Evolutionary conservation across 2,329 filamentous ascomycete species (phyloP), one percentile per base, ranked within the genome.

Genomic region (Cadophora sp.): DNA sequence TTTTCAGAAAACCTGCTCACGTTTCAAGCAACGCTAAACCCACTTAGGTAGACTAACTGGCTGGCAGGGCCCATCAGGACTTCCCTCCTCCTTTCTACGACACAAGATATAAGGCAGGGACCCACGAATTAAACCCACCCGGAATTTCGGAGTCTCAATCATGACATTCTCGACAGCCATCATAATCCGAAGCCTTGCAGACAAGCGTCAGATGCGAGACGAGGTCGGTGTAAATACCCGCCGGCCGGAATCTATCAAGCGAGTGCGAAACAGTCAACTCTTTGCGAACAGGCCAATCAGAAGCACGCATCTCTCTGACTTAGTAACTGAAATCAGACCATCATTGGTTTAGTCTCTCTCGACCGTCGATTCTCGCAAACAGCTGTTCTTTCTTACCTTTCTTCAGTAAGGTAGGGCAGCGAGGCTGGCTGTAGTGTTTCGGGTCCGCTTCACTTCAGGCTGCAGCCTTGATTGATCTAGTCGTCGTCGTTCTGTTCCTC

Each of bases 261-360:
- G 62, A 64, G 24, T 64, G 62, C 62, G 62, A 64, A 20, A 48
- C 9, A 48, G n/a, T 4, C 27, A 30, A 30, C 27, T n/a, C 4
- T 20, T 48, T 8, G 27, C 51, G 48, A 63, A 4, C 41, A 41
- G 20, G 11, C 50, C 27, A 53, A 64, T 58, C 33, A 43, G n/a
- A 43, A 24, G 33, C 20, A 1, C 30, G 8, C n/a, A 20, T 20
- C 20, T 3, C 53, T 2, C 24, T 22, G n/a, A 16, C 9, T 20
- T 48, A 58, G 9, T 58, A 16, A 14, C 33, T 58, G 33, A 58
- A 24, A 33, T 24, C 30, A 14, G n/a, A 43, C 1, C n/a, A 1
- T 24, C 20, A 24, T 41, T 39, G 33, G 33, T 22, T 41, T 20
- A 30, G 11, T 20, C 11, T 36, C n/a, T n/a, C 20, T 13, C 20